Conservation (phyloP, 148 eudicot species). For the Fallopia convolvulus region DNA sequence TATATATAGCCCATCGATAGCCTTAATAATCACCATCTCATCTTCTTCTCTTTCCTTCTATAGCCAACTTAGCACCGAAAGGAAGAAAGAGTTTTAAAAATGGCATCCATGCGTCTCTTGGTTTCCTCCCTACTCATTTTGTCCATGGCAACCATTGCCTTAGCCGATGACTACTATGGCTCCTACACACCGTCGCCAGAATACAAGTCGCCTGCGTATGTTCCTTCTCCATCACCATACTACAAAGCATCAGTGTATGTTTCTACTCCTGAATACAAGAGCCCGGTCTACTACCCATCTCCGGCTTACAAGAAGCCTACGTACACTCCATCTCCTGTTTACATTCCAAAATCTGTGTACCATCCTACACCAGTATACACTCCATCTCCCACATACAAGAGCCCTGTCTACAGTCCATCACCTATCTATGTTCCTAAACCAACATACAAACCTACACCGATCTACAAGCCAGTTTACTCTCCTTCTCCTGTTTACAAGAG, state of each 20-base stretch:
- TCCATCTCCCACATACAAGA: background rate
- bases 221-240: background rate
- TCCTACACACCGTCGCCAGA: background rate
- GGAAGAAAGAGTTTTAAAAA: background rate
- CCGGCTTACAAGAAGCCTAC: conserved; percentile 3
- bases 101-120: background rate
- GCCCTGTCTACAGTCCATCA: background rate
- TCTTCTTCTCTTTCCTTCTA: background rate
- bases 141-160: background rate
- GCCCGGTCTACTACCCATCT: background rate
- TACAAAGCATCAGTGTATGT: background rate
- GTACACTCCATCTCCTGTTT: background rate
- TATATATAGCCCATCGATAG: background rate
- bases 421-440: background rate
- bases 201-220: background rate
- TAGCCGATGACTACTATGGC: background rate
- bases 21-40: background rate
- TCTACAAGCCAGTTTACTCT: background rate
- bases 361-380: background rate
- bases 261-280: background rate
- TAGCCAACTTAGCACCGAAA: background rate
- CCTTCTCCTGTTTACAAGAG: background rate
- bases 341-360: background rate
- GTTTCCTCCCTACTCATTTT: background rate
- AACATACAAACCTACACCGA: background rate